Evolutionary conservation across 2,329 filamentous ascomycete genomes (phyloP), one percentile per base, ranked within the genome.

Genomic region (Fusarium euwallaceae): DNA sequence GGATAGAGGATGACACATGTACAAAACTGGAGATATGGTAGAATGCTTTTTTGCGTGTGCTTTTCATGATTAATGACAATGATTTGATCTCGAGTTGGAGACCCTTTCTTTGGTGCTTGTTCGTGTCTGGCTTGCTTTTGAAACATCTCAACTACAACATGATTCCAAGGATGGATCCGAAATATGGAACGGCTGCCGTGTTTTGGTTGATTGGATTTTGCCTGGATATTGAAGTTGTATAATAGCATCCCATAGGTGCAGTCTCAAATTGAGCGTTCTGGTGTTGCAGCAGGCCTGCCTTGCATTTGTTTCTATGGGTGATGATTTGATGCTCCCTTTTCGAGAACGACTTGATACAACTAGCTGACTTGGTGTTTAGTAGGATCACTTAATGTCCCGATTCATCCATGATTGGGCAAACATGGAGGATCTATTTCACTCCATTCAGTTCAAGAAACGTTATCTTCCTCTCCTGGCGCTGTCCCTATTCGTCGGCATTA

Each of bases 41-140:
- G 77, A 78, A 62, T 70, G 66, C 58, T 29, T 62, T 61, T 61
- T 63, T 56, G 56, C 51, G 29, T 67, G 71, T 79, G 71, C 43
- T 75, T 75, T 81, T 64, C 80, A 74, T 80, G 81, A 72, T 72
- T 81, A 70, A 81, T 75, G 80, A 81, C 69, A 73, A 76, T 69
- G 71, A 70, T 65, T 64, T 64, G 69, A 29, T 61, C 43, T 51
- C 39, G 29, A 51, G 32, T 63, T 48, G 69, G 66, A 55, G 61
- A 55, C 58, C 58, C 55, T 63, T 64, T 71, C 20, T 37, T 60
- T 70, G 22, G 39, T 70, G 39, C 70, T 29, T 65, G 32, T 55
- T 55, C 27, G 27, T 67, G 34, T 55, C 59, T 64, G 39, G 36
- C 66, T 45, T 65, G 29, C 8, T 27, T 60, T 12, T 39, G 10